Percentiles rank a stretch among this genome's conserved stretches.
These are phyloP conservation scores for Populus hybrid DNA, from an alignment of 441 rosid genomes.

Conservation along the genomic window DNA sequence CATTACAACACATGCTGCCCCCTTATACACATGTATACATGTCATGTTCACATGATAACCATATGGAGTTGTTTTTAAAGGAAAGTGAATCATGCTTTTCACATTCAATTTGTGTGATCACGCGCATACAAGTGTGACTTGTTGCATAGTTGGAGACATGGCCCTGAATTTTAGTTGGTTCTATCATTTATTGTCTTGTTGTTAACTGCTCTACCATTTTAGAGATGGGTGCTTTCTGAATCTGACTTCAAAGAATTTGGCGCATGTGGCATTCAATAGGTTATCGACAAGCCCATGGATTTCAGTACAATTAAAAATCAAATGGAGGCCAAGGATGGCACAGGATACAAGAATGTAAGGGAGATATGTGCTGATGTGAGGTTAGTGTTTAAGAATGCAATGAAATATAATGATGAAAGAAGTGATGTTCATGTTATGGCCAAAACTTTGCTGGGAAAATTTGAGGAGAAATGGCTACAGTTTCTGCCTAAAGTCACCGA, in stretches of 20 bases:
- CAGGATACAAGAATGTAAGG: conserved; percentile 85
- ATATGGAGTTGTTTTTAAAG: conserved; percentile 3
- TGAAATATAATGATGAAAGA: conserved; percentile 85
- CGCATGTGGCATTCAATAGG: conserved; percentile 22
- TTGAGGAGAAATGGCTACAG: conserved; percentile 90
- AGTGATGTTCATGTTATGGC: conserved; percentile 92
- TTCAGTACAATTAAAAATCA: conserved; percentile 79
- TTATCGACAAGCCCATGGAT: conserved; percentile 99
- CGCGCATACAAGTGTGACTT: background rate
- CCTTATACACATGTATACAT: background rate
- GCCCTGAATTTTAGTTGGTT: background rate
- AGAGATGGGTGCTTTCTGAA: background rate
- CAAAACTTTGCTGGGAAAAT: conserved; percentile 71
- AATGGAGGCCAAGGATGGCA: conserved; percentile 90
- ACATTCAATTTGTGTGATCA: background rate
- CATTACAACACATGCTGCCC: background rate
- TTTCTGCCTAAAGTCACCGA: conserved; percentile 87
- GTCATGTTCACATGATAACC: background rate
- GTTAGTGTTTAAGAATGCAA: conserved; percentile 93
- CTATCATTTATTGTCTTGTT: background rate
- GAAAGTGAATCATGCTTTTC: background rate
- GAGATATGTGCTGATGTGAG: conserved; percentile 96
- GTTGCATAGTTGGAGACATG: background rate
- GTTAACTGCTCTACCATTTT: background rate
- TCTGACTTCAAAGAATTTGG: background rate